Evolutionary conservation across 1,284 basidiomycete species (phyloP), one percentile per base, ranked within the genome.

Genomic region (Coniferiporia sulphurascens): DNA sequence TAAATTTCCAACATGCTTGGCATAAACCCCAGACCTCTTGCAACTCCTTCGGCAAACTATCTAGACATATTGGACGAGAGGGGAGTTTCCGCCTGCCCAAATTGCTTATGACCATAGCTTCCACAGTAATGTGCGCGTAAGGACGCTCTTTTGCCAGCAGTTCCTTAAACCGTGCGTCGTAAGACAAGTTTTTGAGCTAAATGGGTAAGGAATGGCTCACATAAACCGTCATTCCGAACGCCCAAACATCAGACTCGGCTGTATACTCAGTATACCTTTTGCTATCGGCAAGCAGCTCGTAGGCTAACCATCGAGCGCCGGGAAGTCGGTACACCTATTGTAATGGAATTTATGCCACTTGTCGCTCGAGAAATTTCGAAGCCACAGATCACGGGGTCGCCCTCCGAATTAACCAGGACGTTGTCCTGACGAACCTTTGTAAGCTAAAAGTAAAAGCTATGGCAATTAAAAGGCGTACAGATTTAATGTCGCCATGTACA

Each of bases 401-500:
- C 52, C 21, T 15, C 8, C 8, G 19, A 6, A 15, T 52, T 55
- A 21, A 59, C 48, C 13, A 62, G 34, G 34, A 62, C 44, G 41
- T 62, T 62, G 21, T 56, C 61, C 58, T 62, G n/a, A 44, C 4
- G 46, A 15, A n/a, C n/a, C 17, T 3, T 34, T 8, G n/a, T 17
- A 13, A 44, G 36, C 36, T 15, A 27, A 27, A 21, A 34, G 46
- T 7, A 13, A 27, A 3, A 34, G 22, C 27, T 5, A 1, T 1
- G 12, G 45, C 22, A 43, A 4, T 5, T n/a, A 2, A 21, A 56
- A 45, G 15, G n/a, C n/a, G n/a, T 22, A 62, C 61, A 35, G 57
- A 52, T 49, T 62, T 62, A 19, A 62, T 34, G 55, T 62, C 61
- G n/a, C 57, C 50, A 35, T 62, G 61, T 13, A 62, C 52, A 5